Evolutionary conservation across 495 filamentous ascomycete genomes (phyloP).

Genomic region (Chaetomidium leptoderma): DNA sequence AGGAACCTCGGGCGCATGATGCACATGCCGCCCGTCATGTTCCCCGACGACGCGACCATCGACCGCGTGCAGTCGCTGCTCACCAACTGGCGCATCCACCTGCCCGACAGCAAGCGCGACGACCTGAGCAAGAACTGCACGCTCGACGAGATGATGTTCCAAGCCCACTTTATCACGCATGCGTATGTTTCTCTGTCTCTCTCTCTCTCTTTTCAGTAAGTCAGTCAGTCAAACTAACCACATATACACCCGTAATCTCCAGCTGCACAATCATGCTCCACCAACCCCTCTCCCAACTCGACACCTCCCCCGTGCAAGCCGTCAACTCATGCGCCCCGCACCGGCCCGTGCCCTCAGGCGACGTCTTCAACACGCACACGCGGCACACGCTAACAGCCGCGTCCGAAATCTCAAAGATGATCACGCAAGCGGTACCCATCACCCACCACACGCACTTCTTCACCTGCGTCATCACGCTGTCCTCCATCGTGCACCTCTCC

Average conservation of each 20-base stretch:
- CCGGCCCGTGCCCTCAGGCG: constrained; percentile 49
- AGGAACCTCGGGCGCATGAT: constrained; percentile 74
- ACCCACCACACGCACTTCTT: constrained; percentile 83
- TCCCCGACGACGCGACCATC: constrained; percentile 44
- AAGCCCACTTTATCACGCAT: constrained; percentile 79
- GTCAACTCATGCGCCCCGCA: constrained; percentile 57
- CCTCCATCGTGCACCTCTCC: constrained; percentile 57
- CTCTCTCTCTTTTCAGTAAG: neutral
- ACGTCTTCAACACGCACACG: constrained; percentile 65
- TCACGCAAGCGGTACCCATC: constrained; percentile 69
- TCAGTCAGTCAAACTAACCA: neutral
- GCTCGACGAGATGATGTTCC: constrained; percentile 88
- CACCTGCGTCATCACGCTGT: constrained; percentile 74
- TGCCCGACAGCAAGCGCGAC: constrained; percentile 70
- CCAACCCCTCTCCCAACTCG: constrained; percentile 60
- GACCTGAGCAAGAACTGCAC: constrained; percentile 62
- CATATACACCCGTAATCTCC: neutral
- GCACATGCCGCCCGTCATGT: constrained; percentile 44
- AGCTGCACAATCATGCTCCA: constrained; percentile 67
- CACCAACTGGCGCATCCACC: constrained; percentile 76
- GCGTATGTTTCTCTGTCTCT: constrained; percentile 38
- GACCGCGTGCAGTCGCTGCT: constrained; percentile 67
- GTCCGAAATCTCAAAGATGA: constrained; percentile 69
- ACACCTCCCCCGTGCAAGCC: constrained; percentile 49
- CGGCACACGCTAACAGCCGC: constrained; percentile 76